Evolutionary conservation across 1,284 basidiomycete species (phyloP), one percentile per base, ranked within the genome.

Genomic region (Sporisorium exsertum): DNA sequence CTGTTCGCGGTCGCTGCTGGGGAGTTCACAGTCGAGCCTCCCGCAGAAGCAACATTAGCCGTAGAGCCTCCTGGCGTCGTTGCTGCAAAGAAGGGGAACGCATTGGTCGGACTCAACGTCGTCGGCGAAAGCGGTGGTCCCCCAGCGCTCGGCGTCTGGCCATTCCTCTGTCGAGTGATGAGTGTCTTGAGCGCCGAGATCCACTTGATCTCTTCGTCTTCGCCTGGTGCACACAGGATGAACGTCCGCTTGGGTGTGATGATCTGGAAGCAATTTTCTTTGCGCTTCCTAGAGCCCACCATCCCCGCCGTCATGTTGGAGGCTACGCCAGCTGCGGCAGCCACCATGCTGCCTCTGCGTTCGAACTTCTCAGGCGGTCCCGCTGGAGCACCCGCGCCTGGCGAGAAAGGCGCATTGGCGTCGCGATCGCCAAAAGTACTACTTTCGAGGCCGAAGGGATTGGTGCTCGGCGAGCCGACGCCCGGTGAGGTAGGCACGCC

Each of bases 201-300:
- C 97, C 97, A 99, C 85, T 93, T 93, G 86, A 99, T 97, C 87
- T 99, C 97, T 80, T 99, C 96, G 80, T 98, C 97, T 86, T 99
- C 97, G 63, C 90, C 92, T 4, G 97, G 96, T 12, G 96, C 97
- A 81, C 95, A 97, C 22, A 98, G 88, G 64, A 97, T 87, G 72
- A 94, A 89, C 24, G 93, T 92, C 62, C 94, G 90, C 86, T 96
- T 95, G 65, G 94, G 95, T 33, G 95, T 98, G 78, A 99, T 93
- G 70, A 99, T 92, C 87, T 97, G 94, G 90, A 99, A 97, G 57
- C 92, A 93, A 84, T 92, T 89, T 49, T 87, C 86, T 29, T 86
- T 81, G 33, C 67, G 67, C 62, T 78, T 81, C 63, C 70, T 82
- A 9, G 65, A 66, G 1, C 64, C 75, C 7, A 72, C 69, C 54